Conservation (phyloP, 108 stramenopile genomes). For the Skeletonema potamos region DNA sequence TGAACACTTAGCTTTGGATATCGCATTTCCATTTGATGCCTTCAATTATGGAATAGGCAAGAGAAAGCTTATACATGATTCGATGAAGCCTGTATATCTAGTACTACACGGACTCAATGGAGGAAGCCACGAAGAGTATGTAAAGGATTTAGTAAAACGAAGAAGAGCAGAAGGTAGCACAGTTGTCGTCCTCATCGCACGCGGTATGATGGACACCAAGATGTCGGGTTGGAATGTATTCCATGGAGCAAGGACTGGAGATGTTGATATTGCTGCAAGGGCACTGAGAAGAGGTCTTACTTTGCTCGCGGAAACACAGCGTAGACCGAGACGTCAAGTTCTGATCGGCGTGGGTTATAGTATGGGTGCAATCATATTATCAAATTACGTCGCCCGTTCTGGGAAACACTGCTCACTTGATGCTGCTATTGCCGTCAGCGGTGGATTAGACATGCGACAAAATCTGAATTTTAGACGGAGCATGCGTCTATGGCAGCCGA, state of each 20-base stretch:
- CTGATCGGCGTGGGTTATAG: constrained; percentile 79
- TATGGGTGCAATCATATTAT: constrained; percentile 87
- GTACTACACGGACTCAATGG: constrained; percentile 93
- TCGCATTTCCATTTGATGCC: constrained; percentile 63
- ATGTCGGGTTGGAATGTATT: constrained; percentile 77
- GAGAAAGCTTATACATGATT: constrained; percentile 44
- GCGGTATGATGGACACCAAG: constrained; percentile 87
- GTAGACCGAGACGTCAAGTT: constrained; percentile 29
- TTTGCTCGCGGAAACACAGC: constrained; percentile 5
- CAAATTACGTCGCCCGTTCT: constrained; percentile 83
- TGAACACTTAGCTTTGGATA: constrained; percentile 79
- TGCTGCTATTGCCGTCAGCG: constrained; percentile 74
- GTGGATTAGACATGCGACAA: constrained; percentile 85
- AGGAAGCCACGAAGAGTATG: constrained; percentile 81
- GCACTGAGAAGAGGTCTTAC: constrained; percentile 52
- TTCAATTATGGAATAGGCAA: not conserved
- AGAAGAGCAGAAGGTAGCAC: constrained; percentile 64
- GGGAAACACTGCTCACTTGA: constrained; percentile 69
- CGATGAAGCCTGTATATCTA: constrained; percentile 73
- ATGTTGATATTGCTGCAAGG: constrained; percentile 74
- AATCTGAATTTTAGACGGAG: constrained; percentile 63
- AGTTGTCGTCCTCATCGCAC: constrained; percentile 78
- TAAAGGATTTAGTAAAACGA: constrained; percentile 73
- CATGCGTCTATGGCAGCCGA: constrained; percentile 89
- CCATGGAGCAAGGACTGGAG: constrained; percentile 84